Percentiles rank a stretch among this genome's conserved stretches.
Evolutionary conservation across 495 filamentous ascomycete genomes (phyloP).

Genomic region (Aspergillus mulundensis): DNA sequence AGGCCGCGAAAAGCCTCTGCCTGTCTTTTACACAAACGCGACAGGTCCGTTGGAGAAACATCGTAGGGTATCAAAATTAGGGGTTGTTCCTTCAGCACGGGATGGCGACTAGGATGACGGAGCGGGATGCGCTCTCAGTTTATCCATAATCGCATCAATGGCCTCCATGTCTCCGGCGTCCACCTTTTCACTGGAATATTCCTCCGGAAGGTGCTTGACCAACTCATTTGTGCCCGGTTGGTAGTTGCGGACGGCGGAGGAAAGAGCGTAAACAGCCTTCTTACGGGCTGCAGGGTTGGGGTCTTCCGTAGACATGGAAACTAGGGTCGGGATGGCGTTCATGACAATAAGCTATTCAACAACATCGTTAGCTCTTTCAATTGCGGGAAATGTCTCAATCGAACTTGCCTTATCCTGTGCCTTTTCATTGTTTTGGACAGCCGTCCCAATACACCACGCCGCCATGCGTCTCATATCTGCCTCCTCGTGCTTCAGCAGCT

Average conservation of each 20-base stretch:
- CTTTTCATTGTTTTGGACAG: slow-evolving; percentile 90
- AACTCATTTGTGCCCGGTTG: slow-evolving; percentile 65
- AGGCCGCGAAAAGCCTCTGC: neutral
- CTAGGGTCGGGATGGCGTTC: slow-evolving; percentile 66
- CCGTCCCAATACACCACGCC: slow-evolving; percentile 89
- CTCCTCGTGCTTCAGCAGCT: slow-evolving; percentile 62
- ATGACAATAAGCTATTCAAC: slow-evolving; percentile 52
- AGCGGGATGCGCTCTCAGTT: slow-evolving; percentile 52
- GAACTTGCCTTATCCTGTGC: slow-evolving; percentile 58
- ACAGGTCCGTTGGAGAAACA: neutral
- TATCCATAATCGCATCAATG: slow-evolving; percentile 68
- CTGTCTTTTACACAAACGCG: neutral
- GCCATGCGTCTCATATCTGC: slow-evolving; percentile 71
- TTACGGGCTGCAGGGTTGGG: slow-evolving; percentile 62
- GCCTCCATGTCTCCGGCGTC: slow-evolving; percentile 83
- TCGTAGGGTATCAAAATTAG: neutral
- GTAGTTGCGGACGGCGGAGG: slow-evolving; percentile 77
- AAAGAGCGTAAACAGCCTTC: slow-evolving; percentile 86
- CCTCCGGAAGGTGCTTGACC: slow-evolving; percentile 60
- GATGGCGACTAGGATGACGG: slow-evolving; percentile 22
- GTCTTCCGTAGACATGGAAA: slow-evolving; percentile 59
- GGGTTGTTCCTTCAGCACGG: neutral
- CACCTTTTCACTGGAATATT: slow-evolving; percentile 52
- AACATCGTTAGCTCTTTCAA: no score
- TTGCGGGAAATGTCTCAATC: no score